Evolutionary conservation across 192 early-diverging fungal species (phyloP).

Genomic region (Coemansia sp.): DNA sequence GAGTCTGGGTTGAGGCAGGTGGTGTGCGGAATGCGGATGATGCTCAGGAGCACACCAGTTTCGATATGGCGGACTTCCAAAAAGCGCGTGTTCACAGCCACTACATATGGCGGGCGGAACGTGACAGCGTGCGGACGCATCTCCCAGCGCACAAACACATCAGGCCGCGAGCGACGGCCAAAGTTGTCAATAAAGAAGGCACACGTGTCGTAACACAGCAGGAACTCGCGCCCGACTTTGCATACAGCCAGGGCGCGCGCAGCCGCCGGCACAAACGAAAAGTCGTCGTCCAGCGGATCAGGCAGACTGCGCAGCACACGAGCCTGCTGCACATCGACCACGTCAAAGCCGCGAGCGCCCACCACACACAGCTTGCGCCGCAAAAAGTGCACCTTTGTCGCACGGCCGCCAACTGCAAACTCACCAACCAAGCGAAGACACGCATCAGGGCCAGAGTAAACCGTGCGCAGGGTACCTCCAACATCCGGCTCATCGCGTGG

Average conservation of each 20-base stretch:
- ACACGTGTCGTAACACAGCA: constrained; percentile 91
- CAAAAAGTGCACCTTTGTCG: constrained; percentile 74
- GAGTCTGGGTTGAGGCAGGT: constrained; percentile 50
- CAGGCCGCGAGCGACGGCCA: constrained; percentile 67
- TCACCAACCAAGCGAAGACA: constrained; percentile 42
- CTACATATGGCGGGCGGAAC: constrained; percentile 75
- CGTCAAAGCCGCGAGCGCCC: constrained; percentile 87
- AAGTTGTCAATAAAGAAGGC: constrained; percentile 90
- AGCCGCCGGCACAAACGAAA: constrained; percentile 38
- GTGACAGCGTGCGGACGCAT: constrained; percentile 78
- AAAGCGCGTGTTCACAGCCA: constrained; percentile 86
- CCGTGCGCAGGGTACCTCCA: constrained; percentile 27
- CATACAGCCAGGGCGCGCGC: constrained; percentile 41
- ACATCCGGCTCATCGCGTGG: background rate
- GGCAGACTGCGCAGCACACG: constrained; percentile 36
- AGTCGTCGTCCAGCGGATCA: constrained; percentile 48
- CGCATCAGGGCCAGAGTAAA: constrained; percentile 29
- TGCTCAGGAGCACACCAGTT: constrained; percentile 62
- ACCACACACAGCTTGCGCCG: constrained; percentile 86
- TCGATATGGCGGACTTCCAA: constrained; percentile 85
- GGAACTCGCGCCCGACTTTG: constrained; percentile 64
- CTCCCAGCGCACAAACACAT: constrained; percentile 84
- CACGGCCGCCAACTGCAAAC: constrained; percentile 57
- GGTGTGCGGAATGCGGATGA: constrained; percentile 31
- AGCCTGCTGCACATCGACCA: constrained; percentile 70